phyloP scores from a whole-genome alignment of 257 asterid species.

The Hygrophila difformis region DNA sequence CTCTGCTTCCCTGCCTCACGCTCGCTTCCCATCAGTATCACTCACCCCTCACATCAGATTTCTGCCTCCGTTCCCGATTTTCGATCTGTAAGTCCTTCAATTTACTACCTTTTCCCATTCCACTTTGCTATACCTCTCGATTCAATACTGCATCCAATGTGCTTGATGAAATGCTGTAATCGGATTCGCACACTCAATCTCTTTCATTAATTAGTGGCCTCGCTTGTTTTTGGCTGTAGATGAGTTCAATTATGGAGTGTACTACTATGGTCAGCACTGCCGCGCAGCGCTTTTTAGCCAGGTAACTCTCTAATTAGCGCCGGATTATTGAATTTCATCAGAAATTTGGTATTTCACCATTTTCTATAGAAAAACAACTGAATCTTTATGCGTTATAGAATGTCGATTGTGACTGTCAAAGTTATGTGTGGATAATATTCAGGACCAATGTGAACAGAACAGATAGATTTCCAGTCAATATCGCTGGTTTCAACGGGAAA shows the following conservation, averaged over 20 bases:
- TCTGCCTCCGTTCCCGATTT: background rate
- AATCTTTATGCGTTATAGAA: background rate
- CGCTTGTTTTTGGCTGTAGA: conserved; percentile 12
- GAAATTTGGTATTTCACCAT: background rate
- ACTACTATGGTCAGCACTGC: conserved; percentile 23
- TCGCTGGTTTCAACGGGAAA: conserved; percentile 18
- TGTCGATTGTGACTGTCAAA: conserved; percentile 11
- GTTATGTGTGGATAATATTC: conserved; percentile 17
- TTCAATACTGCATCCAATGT: background rate
- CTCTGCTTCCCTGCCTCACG: conserved; percentile 4
- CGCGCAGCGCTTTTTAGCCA: conserved; percentile 23
- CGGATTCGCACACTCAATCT: background rate
- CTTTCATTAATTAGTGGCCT: background rate
- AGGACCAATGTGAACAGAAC: conserved; percentile 28
- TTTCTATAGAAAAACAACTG: background rate
- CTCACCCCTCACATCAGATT: background rate
- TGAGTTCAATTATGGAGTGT: conserved; percentile 36
- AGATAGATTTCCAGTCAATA: conserved; percentile 19
- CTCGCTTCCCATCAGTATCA: background rate
- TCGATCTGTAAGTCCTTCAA: conserved; percentile 4
- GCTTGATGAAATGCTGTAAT: conserved; percentile 15
- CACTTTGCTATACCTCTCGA: background rate
- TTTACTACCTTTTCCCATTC: background rate
- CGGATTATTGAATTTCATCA: background rate
- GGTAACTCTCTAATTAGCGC: conserved; percentile 25